Evolutionary conservation across 1,284 basidiomycete species (phyloP).

Genomic region (Trametes versicolor): DNA sequence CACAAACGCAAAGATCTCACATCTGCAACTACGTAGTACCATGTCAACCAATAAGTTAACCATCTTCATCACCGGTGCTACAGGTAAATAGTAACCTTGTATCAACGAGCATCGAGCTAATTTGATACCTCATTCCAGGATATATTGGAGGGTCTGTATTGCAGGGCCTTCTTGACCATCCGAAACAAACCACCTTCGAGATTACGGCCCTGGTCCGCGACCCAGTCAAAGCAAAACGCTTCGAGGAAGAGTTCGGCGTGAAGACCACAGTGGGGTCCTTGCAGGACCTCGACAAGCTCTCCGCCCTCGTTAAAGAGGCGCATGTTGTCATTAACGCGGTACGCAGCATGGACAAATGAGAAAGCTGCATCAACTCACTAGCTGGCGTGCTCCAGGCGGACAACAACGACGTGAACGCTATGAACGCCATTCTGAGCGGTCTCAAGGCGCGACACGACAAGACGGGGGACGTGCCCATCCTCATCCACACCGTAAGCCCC

Average conservation of each 20-base stretch:
- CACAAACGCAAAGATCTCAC: too few relatives aligned
- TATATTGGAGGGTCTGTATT: constrained; percentile 36
- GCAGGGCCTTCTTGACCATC: constrained; percentile 29
- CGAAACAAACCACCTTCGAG: constrained; percentile 17
- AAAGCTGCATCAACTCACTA: not conserved
- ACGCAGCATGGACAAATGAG: not conserved
- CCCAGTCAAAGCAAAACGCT: constrained; percentile 31
- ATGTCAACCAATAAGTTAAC: not conserved
- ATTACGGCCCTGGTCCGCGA: constrained; percentile 34
- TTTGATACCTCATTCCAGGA: constrained; percentile 14
- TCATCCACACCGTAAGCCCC: constrained; percentile 59
- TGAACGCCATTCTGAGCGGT: constrained; percentile 53
- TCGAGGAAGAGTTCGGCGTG: constrained; percentile 36
- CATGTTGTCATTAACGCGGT: constrained; percentile 37
- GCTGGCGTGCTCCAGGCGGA: not conserved
- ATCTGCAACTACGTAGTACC: too few relatives aligned
- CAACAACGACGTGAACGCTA: constrained; percentile 49
- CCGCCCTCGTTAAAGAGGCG: constrained; percentile 24
- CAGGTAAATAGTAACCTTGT: constrained; percentile 15
- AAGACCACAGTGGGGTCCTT: constrained; percentile 36
- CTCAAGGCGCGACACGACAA: constrained; percentile 52
- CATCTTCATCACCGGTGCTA: constrained; percentile 33
- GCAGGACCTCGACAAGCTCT: constrained; percentile 31
- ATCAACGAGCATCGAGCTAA: not conserved
- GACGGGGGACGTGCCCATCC: constrained; percentile 51